phyloP scores from a whole-genome alignment of 305 asterid genomes.

The Salvia sclarea region DNA sequence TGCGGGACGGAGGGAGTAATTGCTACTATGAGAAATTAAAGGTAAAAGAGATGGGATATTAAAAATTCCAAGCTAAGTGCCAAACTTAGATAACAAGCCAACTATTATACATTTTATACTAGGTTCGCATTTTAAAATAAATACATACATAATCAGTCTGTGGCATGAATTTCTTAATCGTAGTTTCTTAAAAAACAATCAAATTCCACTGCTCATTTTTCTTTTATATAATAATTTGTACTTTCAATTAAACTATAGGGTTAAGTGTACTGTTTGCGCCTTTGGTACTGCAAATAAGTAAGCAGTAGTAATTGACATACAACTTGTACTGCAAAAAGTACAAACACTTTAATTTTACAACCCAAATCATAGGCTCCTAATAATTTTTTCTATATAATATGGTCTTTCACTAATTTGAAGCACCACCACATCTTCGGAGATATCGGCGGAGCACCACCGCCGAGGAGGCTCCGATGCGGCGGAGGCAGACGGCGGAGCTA shows the following conservation, averaged over 20 bases:
- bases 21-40: too few species aligned
- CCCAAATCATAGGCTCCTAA: background rate
- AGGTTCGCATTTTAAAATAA: too few species aligned
- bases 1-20: too few species aligned
- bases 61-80: too few species aligned
- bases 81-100: too few species aligned
- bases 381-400: background rate
- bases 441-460: background rate
- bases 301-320: background rate
- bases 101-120: too few species aligned
- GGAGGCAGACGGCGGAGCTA: constrained; percentile 34
- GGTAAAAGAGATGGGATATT: too few species aligned
- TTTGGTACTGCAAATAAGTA: background rate
- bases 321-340: constrained; percentile 34
- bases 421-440: background rate
- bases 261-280: background rate
- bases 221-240: too few species aligned
- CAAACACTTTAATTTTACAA: background rate
- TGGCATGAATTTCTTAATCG: too few species aligned
- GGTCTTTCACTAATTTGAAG: background rate
- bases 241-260: background rate
- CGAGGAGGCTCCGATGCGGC: background rate
- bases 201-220: too few species aligned
- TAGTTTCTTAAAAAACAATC: background rate
- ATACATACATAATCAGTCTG: too few species aligned